Percentiles rank a stretch among this genome's conserved stretches.
These are phyloP conservation scores for Porogramme epimiltina DNA, from an alignment of 1,284 basidiomycete genomes.

Conservation along the genomic window DNA sequence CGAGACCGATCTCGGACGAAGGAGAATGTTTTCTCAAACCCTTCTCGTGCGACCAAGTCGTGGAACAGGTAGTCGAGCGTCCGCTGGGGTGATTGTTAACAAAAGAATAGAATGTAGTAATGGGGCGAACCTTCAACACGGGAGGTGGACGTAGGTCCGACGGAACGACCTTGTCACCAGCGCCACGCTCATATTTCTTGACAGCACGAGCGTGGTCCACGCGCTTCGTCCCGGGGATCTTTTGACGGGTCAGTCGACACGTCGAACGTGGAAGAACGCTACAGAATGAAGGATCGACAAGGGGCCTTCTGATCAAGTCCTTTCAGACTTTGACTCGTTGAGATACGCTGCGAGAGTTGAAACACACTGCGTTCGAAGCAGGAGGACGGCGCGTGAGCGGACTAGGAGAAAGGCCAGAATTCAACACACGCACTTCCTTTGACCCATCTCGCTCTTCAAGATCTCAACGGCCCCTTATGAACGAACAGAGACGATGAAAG, in stretches of 20 bases:
- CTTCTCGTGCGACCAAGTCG: slow-evolving; percentile 69
- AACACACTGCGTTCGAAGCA: too few species aligned
- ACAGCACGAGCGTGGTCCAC: slow-evolving; percentile 89
- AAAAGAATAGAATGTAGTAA: not conserved
- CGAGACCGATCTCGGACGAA: slow-evolving; percentile 95
- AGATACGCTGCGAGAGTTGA: too few species aligned
- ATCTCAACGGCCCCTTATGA: slow-evolving; percentile 18
- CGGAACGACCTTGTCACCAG: slow-evolving; percentile 89
- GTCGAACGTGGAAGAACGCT: not conserved
- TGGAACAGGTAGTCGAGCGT: slow-evolving; percentile 95
- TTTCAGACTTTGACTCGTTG: too few species aligned
- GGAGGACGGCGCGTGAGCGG: too few species aligned
- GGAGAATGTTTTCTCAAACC: slow-evolving; percentile 72
- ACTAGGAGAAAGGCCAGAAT: too few species aligned
- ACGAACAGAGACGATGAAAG: slow-evolving; percentile 6
- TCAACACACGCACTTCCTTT: slow-evolving; percentile 13
- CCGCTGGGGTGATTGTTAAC: too few species aligned
- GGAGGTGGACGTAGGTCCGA: slow-evolving; percentile 90
- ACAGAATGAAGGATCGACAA: slow-evolving; percentile 12
- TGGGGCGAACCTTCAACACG: slow-evolving; percentile 68
- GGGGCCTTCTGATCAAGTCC: not conserved
- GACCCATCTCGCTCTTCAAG: slow-evolving; percentile 18
- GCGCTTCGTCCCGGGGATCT: slow-evolving; percentile 75
- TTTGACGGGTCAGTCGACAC: slow-evolving; percentile 36
- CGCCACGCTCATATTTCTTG: slow-evolving; percentile 94